phyloP scores from a whole-genome alignment of 2,329 filamentous ascomycete species.

The Botrytis elliptica region DNA sequence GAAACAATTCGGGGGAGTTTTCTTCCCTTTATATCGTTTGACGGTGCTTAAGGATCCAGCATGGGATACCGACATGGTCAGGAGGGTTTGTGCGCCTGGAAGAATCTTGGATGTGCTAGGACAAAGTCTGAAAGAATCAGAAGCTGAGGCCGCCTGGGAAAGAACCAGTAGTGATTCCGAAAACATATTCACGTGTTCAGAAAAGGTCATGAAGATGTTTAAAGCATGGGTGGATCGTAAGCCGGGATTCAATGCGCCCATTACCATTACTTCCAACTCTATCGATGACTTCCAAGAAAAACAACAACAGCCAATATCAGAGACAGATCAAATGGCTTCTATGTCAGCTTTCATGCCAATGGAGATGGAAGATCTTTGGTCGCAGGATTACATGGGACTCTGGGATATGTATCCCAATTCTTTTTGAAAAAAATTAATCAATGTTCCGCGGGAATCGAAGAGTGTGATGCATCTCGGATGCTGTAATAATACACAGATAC shows the following conservation, averaged over 20 bases:
- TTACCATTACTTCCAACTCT: neutral
- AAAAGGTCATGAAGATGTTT: slow-evolving; percentile 12
- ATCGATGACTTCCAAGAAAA: slow-evolving; percentile 1
- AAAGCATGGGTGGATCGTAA: slow-evolving; percentile 9
- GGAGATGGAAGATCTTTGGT: slow-evolving; percentile 13
- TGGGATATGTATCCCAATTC: slow-evolving; percentile 16
- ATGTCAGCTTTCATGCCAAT: slow-evolving; percentile 7
- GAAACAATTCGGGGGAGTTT: slow-evolving; percentile 11
- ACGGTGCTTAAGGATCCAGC: slow-evolving; percentile 5
- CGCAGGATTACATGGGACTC: slow-evolving; percentile 13
- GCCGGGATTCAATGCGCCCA: slow-evolving; percentile 11
- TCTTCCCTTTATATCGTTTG: slow-evolving; percentile 5
- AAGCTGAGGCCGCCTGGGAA: slow-evolving; percentile 6
- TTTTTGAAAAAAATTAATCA: neutral
- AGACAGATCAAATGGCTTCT: neutral
- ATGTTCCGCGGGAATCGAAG: neutral
- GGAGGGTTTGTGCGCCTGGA: neutral
- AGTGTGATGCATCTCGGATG: neutral
- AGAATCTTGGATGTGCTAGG: slow-evolving; percentile 2
- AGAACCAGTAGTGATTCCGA: neutral
- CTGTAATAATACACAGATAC: neutral
- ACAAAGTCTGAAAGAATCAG: neutral
- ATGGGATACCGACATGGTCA: slow-evolving; percentile 12
- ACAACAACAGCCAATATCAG: neutral
- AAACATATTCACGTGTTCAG: slow-evolving; percentile 10